These are phyloP conservation scores for Pseudogymnoascus sp. DNA, from an alignment of 2,329 filamentous ascomycete species.

Conservation along the genomic window DNA sequence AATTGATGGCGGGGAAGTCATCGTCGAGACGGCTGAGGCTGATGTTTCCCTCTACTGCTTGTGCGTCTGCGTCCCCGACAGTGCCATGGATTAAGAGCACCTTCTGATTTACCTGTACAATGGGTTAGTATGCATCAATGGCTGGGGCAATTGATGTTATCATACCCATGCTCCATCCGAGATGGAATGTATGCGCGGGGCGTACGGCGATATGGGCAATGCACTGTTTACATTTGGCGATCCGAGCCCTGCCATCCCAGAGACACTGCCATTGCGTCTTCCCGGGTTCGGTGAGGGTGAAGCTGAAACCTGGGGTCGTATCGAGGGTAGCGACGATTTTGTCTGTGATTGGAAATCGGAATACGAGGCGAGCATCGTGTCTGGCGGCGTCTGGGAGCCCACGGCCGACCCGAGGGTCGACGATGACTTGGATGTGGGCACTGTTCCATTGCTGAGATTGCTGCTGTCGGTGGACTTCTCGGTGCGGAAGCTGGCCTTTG, in stretches of 20 bases:
- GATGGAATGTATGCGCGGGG: conserved; percentile 71
- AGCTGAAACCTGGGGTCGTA: conserved; percentile 22
- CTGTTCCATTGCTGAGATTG: conserved; percentile 48
- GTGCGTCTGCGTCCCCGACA: conserved; percentile 62
- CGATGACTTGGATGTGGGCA: conserved; percentile 54
- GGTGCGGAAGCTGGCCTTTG: conserved; percentile 63
- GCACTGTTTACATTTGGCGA: conserved; percentile 30
- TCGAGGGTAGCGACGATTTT: conserved; percentile 30
- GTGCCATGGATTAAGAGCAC: conserved; percentile 73
- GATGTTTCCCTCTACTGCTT: conserved; percentile 67
- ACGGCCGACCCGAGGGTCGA: conserved; percentile 51
- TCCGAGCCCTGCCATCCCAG: conserved; percentile 53
- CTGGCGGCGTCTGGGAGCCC: conserved; percentile 67
- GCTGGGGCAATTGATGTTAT: conserved; percentile 15
- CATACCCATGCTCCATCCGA: conserved; percentile 78
- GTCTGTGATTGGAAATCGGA: conserved; percentile 54
- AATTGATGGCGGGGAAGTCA: conserved; percentile 69
- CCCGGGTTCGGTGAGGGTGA: conserved; percentile 45
- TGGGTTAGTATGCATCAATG: conserved; percentile 19
- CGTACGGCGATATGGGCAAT: conserved; percentile 64
- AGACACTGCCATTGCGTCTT: conserved; percentile 39
- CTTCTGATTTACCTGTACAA: conserved; percentile 75
- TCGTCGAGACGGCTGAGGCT: conserved; percentile 78
- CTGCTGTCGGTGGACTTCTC: conserved; percentile 54
- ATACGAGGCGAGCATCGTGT: conserved; percentile 58